phyloP scores from a whole-genome alignment of 495 filamentous ascomycete genomes.

The Penicillium ochrochloron region DNA sequence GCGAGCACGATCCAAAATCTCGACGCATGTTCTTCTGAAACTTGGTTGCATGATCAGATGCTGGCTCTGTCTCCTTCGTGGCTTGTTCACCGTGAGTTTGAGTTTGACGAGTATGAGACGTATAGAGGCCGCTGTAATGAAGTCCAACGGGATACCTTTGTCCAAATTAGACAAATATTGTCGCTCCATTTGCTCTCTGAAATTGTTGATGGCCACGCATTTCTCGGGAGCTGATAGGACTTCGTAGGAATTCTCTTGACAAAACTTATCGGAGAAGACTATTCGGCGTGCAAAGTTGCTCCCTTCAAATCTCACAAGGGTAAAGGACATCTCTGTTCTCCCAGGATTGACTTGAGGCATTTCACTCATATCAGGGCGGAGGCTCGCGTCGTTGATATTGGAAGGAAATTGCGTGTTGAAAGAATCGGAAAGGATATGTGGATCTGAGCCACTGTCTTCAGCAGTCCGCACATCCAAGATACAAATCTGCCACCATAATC shows the following conservation, averaged over 20 bases:
- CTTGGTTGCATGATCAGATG: constrained; percentile 35
- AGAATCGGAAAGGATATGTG: constrained; percentile 60
- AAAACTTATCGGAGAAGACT: constrained; percentile 33
- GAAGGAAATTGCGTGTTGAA: constrained; percentile 67
- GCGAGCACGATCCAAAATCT: constrained; percentile 56
- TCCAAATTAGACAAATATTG: constrained; percentile 64
- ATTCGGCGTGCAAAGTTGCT: constrained; percentile 39
- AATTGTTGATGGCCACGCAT: constrained; percentile 59
- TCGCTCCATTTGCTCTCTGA: constrained; percentile 61
- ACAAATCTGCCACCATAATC: constrained; percentile 77
- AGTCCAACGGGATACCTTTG: constrained; percentile 62
- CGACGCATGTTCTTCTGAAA: constrained; percentile 39
- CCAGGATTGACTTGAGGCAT: constrained; percentile 54
- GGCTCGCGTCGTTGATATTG: constrained; percentile 72
- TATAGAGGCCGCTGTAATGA: constrained; percentile 67
- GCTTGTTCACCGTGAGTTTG: constrained; percentile 61
- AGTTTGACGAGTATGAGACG: constrained; percentile 68
- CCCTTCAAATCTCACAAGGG: constrained; percentile 63
- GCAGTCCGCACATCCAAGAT: constrained; percentile 69
- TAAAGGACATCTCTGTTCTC: constrained; percentile 78
- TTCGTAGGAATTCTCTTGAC: constrained; percentile 22
- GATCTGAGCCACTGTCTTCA: constrained; percentile 74
- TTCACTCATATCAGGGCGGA: constrained; percentile 61
- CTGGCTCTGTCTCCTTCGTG: constrained; percentile 32
- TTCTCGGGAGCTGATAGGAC: constrained; percentile 43